These are phyloP conservation scores for Microstegium vimineum DNA, from an alignment of 176 grass and related monocot species.

Conservation along the genomic window DNA sequence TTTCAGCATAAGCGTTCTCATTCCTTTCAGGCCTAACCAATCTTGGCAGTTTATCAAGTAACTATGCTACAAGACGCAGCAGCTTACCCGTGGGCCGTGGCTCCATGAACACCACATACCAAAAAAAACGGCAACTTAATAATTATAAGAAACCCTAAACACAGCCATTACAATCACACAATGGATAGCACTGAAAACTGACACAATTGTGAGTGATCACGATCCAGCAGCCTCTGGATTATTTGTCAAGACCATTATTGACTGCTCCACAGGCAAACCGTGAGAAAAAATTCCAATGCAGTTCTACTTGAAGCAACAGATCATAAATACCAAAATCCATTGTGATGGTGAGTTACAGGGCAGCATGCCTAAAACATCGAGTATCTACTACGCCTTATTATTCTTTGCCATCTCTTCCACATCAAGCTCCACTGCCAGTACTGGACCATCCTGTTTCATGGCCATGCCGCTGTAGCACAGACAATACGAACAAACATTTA, in stretches of 20 bases:
- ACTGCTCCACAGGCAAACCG: conserved; percentile 16
- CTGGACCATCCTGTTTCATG: conserved; percentile 62
- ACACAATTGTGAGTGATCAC: background rate
- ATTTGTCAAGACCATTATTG: conserved; percentile 29
- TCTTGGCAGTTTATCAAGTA: background rate
- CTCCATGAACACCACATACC: background rate
- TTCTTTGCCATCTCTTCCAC: conserved; percentile 90
- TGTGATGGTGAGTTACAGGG: background rate
- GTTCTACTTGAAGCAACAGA: conserved; percentile 9
- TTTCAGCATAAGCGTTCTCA: background rate
- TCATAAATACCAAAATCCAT: conserved; percentile 26
- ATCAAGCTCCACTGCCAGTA: conserved; percentile 87
- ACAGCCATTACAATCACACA: background rate
- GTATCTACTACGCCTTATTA: conserved; percentile 66
- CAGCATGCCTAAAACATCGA: conserved; percentile 3
- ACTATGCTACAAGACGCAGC: background rate
- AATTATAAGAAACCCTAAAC: background rate
- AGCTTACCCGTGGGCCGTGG: background rate
- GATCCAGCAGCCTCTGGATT: background rate
- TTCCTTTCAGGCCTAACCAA: background rate
- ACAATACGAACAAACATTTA: conserved; percentile 5
- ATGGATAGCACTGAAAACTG: background rate
- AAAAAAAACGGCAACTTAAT: background rate
- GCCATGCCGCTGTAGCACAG: conserved; percentile 45
- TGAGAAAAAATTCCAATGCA: background rate